Base-by-base conservation (phyloP, 1,284 basidiomycete species). In the Coniferiporia sulphurascens region DNA sequence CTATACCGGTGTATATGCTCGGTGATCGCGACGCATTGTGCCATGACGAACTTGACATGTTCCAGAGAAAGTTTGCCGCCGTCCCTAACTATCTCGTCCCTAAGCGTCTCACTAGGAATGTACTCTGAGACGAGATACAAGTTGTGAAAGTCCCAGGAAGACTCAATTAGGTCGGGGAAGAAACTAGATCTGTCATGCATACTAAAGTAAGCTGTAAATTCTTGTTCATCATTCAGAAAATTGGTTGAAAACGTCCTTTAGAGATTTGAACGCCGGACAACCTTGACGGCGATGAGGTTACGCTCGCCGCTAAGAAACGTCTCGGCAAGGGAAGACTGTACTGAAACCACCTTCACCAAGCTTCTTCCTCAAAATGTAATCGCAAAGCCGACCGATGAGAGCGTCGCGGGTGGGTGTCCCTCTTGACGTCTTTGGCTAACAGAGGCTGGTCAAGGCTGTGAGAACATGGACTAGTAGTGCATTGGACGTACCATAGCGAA, bases 1-100 rank as follows among this genome's bases (percentile, higher is more conserved):
- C 83, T 83, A 12, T 43, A 41, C 17, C 49, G 48, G 38, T 58
- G 56, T 35, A 58, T 41, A 12, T 51, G 38, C 15, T 41, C 38
- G 38, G 13, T 17, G 34, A 52, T 52, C 15, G 34, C 36, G 34
- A 54, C 52, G 27, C 34, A 21, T 21, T 48, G 45, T 15, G 45
- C 45, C 45, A 56, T 32, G n/a, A 48, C 35, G 45, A 48, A 56
- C n/a, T 21, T 34, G 35, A 36, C 45, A n/a, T 27, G 34, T 7
- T 34, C 19, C 8, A n/a, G 34, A n/a, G 10, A 12, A 45, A 48
- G 48, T 12, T 38, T 38, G 7, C 51, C 48, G 53, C 41, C 35
- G 21, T 38, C 5, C n/a, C 55, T 19, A 43, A 17, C 21, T 22
- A 56, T 56, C n/a, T 36, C 35, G 46, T 56, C 55, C 10, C 55